Base-by-base conservation (phyloP, 805 yeast species). In the Saturnispora quitensis region DNA sequence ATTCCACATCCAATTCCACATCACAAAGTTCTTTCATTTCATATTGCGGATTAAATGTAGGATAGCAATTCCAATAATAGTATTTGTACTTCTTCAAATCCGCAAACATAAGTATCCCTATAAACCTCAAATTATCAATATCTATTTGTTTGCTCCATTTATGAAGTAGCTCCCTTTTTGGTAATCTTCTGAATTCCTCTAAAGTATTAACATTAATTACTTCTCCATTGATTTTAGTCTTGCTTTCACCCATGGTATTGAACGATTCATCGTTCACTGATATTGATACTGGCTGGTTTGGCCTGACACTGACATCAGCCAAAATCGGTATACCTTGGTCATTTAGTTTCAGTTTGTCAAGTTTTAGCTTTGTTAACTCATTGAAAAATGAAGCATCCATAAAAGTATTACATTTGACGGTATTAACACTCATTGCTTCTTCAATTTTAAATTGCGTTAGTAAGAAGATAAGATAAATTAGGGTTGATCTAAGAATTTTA, bases 31-130 rank as follows among this genome's bases (percentile, higher is more conserved):
- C 45, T 38, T 9, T 56, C 40, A 5, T 56, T 45, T 88, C 89
- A 84, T 12, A 69, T 70, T 8, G 25, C 8, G 43, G 80, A 67
- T 40, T 73, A 72, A 34, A 88, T 64, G 1, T 78, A 68, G 0
- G 99, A 97, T 56, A 80, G 81, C 15, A 88, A 84, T 56, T 87
- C 99, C 99, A 95, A 67, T 93, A 90, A 61, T 78, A 85, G 62
- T 85, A 91, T 61, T 77, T 82, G 70, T 86, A 90, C 68, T 86
- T 88, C 65, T 93, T 93, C 63, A 93, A 74, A 66, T 93, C 99
- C 1, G 95, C 85, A 68, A 82, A 93, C 42, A 89, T 74, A 28
- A 90, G 69, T 1, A 86, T 58, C 4, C 69, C 66, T 56, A 84
- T 81, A 8, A 63, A 58, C 13, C 68, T 68, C 15, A 71, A 64